Percentiles rank a stretch among this genome's conserved stretches.
Evolutionary conservation across 2,329 filamentous ascomycete species (phyloP).

Genomic region (Zopfia rhizophila): DNA sequence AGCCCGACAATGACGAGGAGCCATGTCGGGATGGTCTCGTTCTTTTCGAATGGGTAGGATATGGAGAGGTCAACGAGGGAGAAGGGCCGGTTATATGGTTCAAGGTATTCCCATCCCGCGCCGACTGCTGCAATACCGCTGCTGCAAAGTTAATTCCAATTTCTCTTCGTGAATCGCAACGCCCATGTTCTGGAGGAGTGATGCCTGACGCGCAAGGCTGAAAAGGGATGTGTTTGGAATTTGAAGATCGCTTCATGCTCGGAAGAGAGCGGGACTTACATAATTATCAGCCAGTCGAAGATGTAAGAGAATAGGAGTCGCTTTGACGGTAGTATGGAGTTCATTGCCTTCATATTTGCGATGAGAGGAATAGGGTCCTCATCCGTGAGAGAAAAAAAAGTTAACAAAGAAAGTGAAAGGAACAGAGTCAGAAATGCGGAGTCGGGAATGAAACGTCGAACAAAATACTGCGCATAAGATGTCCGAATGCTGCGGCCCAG

Average conservation of each 20-base stretch:
- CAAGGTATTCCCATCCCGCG: constrained; percentile 66
- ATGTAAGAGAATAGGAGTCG: constrained; percentile 73
- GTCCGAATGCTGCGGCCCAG: too few species aligned
- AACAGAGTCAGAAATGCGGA: too few species aligned
- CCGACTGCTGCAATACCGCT: constrained; percentile 69
- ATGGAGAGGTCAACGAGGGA: constrained; percentile 79
- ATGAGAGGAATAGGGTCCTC: constrained; percentile 1
- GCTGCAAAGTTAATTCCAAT: constrained; percentile 24
- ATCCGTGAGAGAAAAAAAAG: constrained; percentile 3
- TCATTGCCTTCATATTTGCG: constrained; percentile 36
- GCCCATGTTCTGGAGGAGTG: too few species aligned
- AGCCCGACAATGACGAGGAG: constrained; percentile 73
- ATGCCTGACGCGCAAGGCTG: too few species aligned
- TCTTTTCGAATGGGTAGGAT: constrained; percentile 75
- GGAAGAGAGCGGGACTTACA: constrained; percentile 57
- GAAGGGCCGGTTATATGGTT: constrained; percentile 76
- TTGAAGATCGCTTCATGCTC: too few species aligned
- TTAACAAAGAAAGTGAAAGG: background rate
- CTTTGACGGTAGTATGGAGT: constrained; percentile 53
- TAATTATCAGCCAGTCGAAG: constrained; percentile 77
- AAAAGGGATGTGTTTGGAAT: too few species aligned
- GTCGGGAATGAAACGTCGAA: too few species aligned
- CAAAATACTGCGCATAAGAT: too few species aligned
- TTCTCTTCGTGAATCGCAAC: too few species aligned
- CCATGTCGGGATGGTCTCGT: constrained; percentile 77